Conservation (phyloP, 2,329 filamentous ascomycete species). For the Ophioceras dolichostomum region DNA sequence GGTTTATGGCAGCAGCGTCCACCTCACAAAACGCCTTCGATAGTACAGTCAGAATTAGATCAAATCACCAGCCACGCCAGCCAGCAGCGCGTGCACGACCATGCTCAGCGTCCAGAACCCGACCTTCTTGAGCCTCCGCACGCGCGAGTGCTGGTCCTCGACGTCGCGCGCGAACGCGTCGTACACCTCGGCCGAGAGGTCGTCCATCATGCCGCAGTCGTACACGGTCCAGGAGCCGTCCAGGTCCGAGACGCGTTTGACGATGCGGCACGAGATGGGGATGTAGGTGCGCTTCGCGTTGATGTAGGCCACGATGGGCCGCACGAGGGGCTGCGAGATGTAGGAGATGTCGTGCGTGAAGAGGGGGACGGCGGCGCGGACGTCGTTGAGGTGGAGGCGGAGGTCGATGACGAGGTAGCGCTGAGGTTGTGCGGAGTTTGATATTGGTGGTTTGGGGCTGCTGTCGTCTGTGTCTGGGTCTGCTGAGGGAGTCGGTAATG, state of each 20-base stretch:
- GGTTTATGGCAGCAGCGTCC: too few relatives aligned
- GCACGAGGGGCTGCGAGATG: conserved; percentile 87
- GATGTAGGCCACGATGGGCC: conserved; percentile 96
- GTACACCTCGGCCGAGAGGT: conserved; percentile 87
- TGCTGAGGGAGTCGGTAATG: too few relatives aligned
- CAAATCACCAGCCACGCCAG: conserved; percentile 82
- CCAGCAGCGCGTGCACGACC: conserved; percentile 84
- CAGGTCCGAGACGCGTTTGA: conserved; percentile 81
- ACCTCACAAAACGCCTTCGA: too few relatives aligned
- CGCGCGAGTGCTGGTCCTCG: conserved; percentile 74
- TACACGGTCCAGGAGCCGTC: conserved; percentile 92
- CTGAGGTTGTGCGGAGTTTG: too few relatives aligned
- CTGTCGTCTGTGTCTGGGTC: too few relatives aligned
- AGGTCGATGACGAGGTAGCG: conserved; percentile 89
- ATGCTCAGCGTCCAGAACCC: conserved; percentile 93
- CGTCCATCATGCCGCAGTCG: conserved; percentile 88
- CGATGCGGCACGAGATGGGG: conserved; percentile 85
- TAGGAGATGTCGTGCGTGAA: conserved; percentile 90
- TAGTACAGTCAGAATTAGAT: conserved; percentile 26
- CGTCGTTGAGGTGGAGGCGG: conserved; percentile 88
- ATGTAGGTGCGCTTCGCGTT: conserved; percentile 94
- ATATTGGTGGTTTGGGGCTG: too few relatives aligned
- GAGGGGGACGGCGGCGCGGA: conserved; percentile 81
- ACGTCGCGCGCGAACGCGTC: conserved; percentile 88
- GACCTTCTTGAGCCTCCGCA: conserved; percentile 78